Base-by-base conservation (phyloP, 106 monocot genomes). In the Chionographis japonica region DNA sequence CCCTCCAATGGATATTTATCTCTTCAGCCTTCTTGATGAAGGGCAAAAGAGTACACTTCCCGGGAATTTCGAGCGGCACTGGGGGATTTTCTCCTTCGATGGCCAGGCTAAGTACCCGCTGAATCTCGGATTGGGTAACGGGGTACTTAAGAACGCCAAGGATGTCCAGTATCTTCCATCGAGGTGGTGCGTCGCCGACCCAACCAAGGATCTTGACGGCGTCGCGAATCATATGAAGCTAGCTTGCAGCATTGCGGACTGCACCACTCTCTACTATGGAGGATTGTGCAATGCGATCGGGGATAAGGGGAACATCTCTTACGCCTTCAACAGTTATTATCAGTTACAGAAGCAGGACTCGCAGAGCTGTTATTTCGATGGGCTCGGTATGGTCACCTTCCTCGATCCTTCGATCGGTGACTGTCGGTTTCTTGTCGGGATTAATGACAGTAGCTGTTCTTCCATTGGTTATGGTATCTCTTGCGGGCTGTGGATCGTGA, bases 281-380 rank as follows among this genome's bases (percentile, higher is more conserved):
- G 89, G 94, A 17, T 77, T 82, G 4, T 94, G 94, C 81, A 90
- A 94, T 62, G 66, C 71, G 11, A 89, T 94, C 63, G 94, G 84
- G 2, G 79, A 78, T 36, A 84, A 90, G 60, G 89, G 82, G 3
- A 94, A 94, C 40, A 75, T 85, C 36, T 94, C 94, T 0, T 90
- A 80, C 55, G 94, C 94, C 6, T 94, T 94, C 76, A 94, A 94
- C 61, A 90, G 90, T 65, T 94, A 85, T 62, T 94, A 90, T 66
- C 94, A 94, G 73, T 74, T 80, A 27, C 90, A 80, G 57, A 87
- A 80, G 59, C 94, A 94, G 77, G 71, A 76, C n/a, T 55, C 69
- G 3, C 57, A 46, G 70, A 94, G 94, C 39, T 94, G 94, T 74
- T 80, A 94, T 76, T 94, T 94, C 77, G 86, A 94, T 78, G 94